Base-by-base conservation (phyloP, 768 basidiomycete genomes). In the Mycena belliarum region DNA sequence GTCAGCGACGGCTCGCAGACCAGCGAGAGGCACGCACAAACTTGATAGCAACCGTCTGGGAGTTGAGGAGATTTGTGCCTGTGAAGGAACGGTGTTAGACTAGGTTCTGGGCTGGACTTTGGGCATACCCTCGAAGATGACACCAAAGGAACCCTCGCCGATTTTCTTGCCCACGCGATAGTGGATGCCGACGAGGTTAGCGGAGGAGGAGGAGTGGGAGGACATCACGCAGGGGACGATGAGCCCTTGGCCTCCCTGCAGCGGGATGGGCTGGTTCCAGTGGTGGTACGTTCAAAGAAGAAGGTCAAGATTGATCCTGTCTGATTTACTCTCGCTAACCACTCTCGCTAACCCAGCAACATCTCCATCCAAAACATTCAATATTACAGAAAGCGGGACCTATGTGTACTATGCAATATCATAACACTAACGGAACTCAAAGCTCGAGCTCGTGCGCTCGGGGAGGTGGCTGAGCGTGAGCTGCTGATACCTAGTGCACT, bases 101-200 rank as follows among this genome's bases (percentile, higher is more conserved):
- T 6, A 47, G 46, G 56, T 45, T 41, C n/a, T 56, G 33, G 37
- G 47, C 33, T 20, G 40, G 25, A 66, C 51, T 23, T 14, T 29
- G 7, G 32, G 48, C 66, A n/a, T 57, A 88, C 91, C 91, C 78
- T 92, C 91, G 64, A 89, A 93, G 73, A 92, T 93, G 80, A 98
- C 95, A 63, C 97, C 97, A 72, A 99, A 99, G 8, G 89, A 92
- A 61, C 97, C 97, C 74, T 99, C 97, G 62, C 97, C 97, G 74
- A 99, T 98, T 85, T 98, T 98, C 83, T 91, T 92, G 66, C 96
- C 96, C 21, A 98, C 95, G 55, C 93, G 87, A 78, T 96, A 98
- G 78, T 98, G 95, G n/a, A 91, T 86, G 51, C 96, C 94, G 67
- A 97, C 94, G 70, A 96, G 77, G 74, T 90, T 89, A 59, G 87